These are phyloP conservation scores for Monilinia aucupariae DNA, from an alignment of 2,329 filamentous ascomycete species.

Conservation along the genomic window DNA sequence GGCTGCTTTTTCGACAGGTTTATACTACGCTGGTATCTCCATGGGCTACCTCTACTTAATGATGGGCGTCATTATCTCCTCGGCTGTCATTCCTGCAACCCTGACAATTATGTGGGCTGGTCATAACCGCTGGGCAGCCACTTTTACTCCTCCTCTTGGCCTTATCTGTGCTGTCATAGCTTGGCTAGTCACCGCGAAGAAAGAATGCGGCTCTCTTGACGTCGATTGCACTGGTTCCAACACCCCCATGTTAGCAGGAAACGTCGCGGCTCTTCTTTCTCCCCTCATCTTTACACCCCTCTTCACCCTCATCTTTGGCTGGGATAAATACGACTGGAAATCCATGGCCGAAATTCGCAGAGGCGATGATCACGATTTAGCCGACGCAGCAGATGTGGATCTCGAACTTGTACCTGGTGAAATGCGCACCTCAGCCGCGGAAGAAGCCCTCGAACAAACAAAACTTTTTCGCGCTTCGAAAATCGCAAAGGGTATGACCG, in stretches of 20 bases:
- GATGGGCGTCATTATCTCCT: constrained; percentile 87
- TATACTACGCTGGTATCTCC: constrained; percentile 57
- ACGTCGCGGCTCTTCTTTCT: constrained; percentile 74
- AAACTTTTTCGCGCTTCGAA: constrained; percentile 50
- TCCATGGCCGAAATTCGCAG: constrained; percentile 75
- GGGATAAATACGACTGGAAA: constrained; percentile 77
- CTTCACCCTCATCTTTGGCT: constrained; percentile 59
- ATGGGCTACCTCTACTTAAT: constrained; percentile 88
- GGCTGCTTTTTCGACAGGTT: constrained; percentile 70
- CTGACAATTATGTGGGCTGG: constrained; percentile 75
- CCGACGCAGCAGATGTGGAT: constrained; percentile 57
- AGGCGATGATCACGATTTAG: constrained; percentile 71
- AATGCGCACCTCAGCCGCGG: constrained; percentile 34
- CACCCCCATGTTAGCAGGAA: constrained; percentile 81
- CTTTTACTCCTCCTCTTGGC: constrained; percentile 63
- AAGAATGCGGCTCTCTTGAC: constrained; percentile 60
- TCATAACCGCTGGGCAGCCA: constrained; percentile 71
- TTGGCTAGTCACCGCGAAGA: constrained; percentile 72
- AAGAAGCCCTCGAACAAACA: constrained; percentile 39
- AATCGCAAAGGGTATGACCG: constrained; percentile 46
- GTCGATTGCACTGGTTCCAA: constrained; percentile 78
- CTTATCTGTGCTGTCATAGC: constrained; percentile 64
- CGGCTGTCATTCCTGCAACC: constrained; percentile 76
- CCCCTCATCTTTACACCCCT: constrained; percentile 70
- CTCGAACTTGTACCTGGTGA: constrained; percentile 58